Conservation (phyloP, 1,284 basidiomycete species). For the Ceratobasidium sp. region DNA sequence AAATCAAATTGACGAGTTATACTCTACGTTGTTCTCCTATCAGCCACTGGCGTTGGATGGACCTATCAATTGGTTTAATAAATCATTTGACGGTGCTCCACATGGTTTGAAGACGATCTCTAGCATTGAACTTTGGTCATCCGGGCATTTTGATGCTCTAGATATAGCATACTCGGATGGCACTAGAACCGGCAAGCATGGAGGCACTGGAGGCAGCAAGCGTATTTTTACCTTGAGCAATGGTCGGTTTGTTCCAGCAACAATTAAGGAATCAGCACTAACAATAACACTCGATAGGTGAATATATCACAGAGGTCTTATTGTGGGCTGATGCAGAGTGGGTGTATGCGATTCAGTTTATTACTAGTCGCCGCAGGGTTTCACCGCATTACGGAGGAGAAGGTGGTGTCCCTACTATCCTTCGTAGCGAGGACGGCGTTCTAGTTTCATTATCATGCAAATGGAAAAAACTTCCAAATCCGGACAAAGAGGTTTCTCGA, state of each 20-base stretch:
- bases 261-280: too few relatives aligned
- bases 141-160: neutral
- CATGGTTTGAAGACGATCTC: constrained; percentile 13
- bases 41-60: neutral
- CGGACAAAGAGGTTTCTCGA: neutral
- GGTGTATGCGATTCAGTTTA: constrained; percentile 5
- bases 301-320: constrained; percentile 13
- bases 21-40: constrained; percentile 7
- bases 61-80: neutral
- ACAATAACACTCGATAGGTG: constrained; percentile 18
- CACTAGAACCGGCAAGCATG: neutral
- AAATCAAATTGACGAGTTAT: neutral
- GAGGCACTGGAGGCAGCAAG: constrained; percentile 20
- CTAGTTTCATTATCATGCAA: constrained; percentile 17
- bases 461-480: constrained; percentile 9
- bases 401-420: neutral
- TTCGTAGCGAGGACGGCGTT: neutral
- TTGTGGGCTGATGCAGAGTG: constrained; percentile 7
- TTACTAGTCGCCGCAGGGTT: constrained; percentile 2
- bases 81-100: constrained; percentile 9
- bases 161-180: neutral
- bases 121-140: neutral
- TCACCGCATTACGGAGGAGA: constrained; percentile 26
- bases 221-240: constrained; percentile 5
- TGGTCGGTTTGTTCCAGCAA: neutral